Evolutionary conservation across 352 stramenopile species (phyloP).

Genomic region (Thraustochytrium sp.): DNA sequence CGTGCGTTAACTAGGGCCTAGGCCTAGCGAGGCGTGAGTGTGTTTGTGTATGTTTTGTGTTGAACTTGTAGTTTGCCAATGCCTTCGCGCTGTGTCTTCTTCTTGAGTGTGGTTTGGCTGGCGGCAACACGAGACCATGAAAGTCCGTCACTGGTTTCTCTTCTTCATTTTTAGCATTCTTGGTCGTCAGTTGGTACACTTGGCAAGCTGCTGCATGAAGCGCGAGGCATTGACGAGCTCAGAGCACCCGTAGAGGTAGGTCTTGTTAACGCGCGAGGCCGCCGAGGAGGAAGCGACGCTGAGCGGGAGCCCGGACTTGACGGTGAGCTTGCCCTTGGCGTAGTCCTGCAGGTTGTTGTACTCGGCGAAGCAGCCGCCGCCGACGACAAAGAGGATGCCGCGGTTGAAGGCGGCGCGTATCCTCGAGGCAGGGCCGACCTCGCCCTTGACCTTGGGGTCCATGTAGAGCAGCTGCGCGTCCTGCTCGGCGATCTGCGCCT

Average conservation of each 20-base stretch:
- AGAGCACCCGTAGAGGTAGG: constrained; percentile 35
- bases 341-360: constrained; percentile 44
- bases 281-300: not conserved
- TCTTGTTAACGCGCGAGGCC: not conserved
- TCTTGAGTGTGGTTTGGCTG: too few relatives aligned
- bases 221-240: constrained; percentile 29
- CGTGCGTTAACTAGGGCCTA: too few relatives aligned
- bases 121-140: too few relatives aligned
- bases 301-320: not conserved
- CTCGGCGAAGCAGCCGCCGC: constrained; percentile 33
- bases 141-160: too few relatives aligned
- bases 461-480: constrained; percentile 38
- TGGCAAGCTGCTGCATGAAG: constrained; percentile 35
- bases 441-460: constrained; percentile 39
- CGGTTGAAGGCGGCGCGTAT: constrained; percentile 36
- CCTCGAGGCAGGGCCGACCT: not conserved
- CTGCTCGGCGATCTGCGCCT: constrained; percentile 30
- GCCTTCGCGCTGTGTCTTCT: too few relatives aligned
- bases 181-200: not conserved
- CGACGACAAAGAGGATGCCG: constrained; percentile 36
- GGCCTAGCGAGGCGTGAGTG: too few relatives aligned
- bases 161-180: not conserved
- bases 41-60: too few relatives aligned
- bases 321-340: not conserved
- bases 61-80: too few relatives aligned